Conservation (phyloP, 2,329 filamentous ascomycete species). For the Parastagonospora avenae region DNA sequence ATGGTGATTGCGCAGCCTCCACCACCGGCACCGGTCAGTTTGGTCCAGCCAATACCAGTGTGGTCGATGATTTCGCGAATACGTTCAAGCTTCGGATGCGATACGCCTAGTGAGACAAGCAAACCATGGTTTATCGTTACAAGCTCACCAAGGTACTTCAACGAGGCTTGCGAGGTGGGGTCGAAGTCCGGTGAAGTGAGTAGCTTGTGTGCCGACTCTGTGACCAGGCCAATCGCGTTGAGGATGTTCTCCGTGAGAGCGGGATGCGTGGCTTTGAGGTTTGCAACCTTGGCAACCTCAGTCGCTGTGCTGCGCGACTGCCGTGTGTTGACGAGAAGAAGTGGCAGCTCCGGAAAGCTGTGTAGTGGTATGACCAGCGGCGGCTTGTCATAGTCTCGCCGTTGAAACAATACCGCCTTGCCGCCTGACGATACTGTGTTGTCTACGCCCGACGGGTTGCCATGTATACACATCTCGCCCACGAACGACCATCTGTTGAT, state of each 20-base stretch:
- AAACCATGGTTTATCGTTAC: slow-evolving; percentile 95
- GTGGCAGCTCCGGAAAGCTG: slow-evolving; percentile 88
- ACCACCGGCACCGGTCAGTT: slow-evolving; percentile 92
- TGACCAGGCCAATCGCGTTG: slow-evolving; percentile 80
- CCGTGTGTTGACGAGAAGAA: slow-evolving; percentile 87
- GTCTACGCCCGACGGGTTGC: slow-evolving; percentile 94
- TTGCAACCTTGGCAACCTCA: slow-evolving; percentile 85
- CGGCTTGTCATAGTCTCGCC: slow-evolving; percentile 76
- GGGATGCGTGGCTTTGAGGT: slow-evolving; percentile 73
- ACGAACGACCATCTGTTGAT: slow-evolving; percentile 99
- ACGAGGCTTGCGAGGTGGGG: slow-evolving; percentile 63
- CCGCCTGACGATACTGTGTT: slow-evolving; percentile 95
- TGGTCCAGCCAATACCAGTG: slow-evolving; percentile 92
- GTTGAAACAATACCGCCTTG: slow-evolving; percentile 90
- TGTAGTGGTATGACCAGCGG: slow-evolving; percentile 77
- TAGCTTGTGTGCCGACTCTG: slow-evolving; percentile 61
- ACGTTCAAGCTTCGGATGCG: slow-evolving; percentile 89
- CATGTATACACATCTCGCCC: slow-evolving; percentile 95
- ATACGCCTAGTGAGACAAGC: slow-evolving; percentile 88
- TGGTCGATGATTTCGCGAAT: slow-evolving; percentile 85
- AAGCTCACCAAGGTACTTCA: slow-evolving; percentile 81
- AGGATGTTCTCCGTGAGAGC: slow-evolving; percentile 80
- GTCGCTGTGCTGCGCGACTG: slow-evolving; percentile 83
- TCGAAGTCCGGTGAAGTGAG: slow-evolving; percentile 70
- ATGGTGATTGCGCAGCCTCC: slow-evolving; percentile 95